These are phyloP conservation scores for Cucurbita argyrosperma DNA, from an alignment of 306 rosid genomes.

Conservation along the genomic window DNA sequence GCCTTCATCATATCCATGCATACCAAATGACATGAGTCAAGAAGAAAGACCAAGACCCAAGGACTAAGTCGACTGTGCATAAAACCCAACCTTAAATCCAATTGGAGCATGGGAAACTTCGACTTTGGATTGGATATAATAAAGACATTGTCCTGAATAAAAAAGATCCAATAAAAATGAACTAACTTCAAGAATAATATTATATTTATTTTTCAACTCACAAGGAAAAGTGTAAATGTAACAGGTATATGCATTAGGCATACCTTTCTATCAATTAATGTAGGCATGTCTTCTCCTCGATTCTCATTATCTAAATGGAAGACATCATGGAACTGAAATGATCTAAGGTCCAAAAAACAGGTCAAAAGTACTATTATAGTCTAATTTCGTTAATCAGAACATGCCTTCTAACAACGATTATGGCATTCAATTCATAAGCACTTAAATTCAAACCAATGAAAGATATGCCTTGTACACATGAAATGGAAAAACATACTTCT, in stretches of 20 bases:
- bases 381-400: slow-evolving; percentile 2
- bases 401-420: background rate
- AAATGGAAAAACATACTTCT: slow-evolving; percentile 42
- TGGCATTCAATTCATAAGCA: slow-evolving; percentile 6
- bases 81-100: slow-evolving; percentile 61
- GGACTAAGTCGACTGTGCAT: background rate
- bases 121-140: slow-evolving; percentile 82
- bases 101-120: slow-evolving; percentile 81
- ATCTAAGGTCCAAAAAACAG: slow-evolving; percentile 31
- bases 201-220: background rate
- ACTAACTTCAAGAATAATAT: background rate
- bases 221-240: background rate
- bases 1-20: slow-evolving; percentile 12
- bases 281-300: slow-evolving; percentile 80
- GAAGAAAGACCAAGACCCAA: background rate
- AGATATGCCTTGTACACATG: background rate
- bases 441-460: slow-evolving; percentile 13
- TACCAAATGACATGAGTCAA: slow-evolving; percentile 4
- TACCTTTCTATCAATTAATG: slow-evolving; percentile 85
- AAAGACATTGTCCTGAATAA: slow-evolving; percentile 76
- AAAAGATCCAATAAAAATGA: slow-evolving; percentile 7
- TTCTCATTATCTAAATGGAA: slow-evolving; percentile 81
- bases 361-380: slow-evolving; percentile 7
- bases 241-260: slow-evolving; percentile 9
- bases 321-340: slow-evolving; percentile 88